Evolutionary conservation across 2,329 filamentous ascomycete genomes (phyloP), one percentile per base, ranked within the genome.

Genomic region (Aspergillaceae sp.): DNA sequence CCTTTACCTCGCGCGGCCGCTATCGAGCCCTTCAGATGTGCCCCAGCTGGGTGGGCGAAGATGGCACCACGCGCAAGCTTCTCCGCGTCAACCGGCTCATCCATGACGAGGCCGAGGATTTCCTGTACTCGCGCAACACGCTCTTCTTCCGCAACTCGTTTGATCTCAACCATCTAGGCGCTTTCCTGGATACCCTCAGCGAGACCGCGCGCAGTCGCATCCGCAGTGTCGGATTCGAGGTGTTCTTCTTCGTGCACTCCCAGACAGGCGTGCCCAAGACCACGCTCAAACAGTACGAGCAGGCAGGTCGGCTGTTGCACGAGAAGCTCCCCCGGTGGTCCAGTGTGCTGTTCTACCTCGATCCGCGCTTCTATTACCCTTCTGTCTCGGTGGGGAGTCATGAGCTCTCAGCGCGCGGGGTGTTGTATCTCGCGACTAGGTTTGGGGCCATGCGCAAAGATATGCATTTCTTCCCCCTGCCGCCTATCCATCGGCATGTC

Each of bases 101-200:
- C 47, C 63, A 66, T 52, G 53, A 59, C 47, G 63, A 66, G 45
- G 58, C 59, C 11, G 63, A 66, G 48, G 56, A 62, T 44, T 57
- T 57, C 36, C 57, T 66, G 5, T 66, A 65, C 47, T 64, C 61
- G 28, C 54, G 52, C 5, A 51, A 63, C 46, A 66, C 63, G 4
- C 56, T 66, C 1, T 66, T 66, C 52, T 65, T 66, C 51, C 57
- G 55, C 19, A 63, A 66, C 44, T 56, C 60, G 2, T 62, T 66
- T 49, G 55, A 63, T 40, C 52, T 63, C 3, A 55, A 62, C 46
- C 57, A 54, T 2, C 43, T 65, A 3, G 57, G 49, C 3, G 51
- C 51, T 1, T 66, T 66, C 49, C 56, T 66, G 3, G 58, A 64
- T 34, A 65, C 59, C 0, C 51, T 66, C 2, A 65, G 62, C 42